These are phyloP conservation scores for Quercus suber DNA, from an alignment of 306 rosid genomes.

Conservation along the genomic window DNA sequence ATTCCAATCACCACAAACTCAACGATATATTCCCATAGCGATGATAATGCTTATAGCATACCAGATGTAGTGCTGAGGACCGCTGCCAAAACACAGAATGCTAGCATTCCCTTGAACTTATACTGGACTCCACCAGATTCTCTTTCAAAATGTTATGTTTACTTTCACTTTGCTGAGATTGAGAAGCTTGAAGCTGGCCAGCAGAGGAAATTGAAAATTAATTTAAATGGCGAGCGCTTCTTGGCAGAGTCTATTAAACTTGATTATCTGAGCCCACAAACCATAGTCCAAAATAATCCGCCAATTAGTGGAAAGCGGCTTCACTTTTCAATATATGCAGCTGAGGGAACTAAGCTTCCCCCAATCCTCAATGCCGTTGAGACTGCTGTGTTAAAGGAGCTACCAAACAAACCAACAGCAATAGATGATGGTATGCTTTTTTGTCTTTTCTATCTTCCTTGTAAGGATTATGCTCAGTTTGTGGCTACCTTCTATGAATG, in stretches of 20 bases:
- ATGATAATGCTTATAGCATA: background rate
- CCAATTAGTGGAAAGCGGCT: background rate
- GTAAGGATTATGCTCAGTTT: no score
- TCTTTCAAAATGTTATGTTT: conserved; percentile 5
- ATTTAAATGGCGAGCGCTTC: conserved; percentile 6
- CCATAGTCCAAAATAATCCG: background rate
- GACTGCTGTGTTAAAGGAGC: background rate
- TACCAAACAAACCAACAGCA: conserved; percentile 2
- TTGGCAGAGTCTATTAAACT: conserved; percentile 15
- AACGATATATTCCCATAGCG: background rate
- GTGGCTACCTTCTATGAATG: no score
- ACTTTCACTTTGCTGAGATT: conserved; percentile 45
- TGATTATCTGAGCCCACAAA: conserved; percentile 24
- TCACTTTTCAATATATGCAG: background rate
- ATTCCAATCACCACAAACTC: background rate
- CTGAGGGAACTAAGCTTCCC: conserved; percentile 34
- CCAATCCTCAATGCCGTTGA: conserved; percentile 53
- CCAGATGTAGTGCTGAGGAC: conserved; percentile 29
- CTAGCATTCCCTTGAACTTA: background rate
- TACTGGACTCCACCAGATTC: background rate
- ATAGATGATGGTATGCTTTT: background rate
- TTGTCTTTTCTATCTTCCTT: background rate
- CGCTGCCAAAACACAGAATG: conserved; percentile 10
- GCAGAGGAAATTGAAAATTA: conserved; percentile 31
- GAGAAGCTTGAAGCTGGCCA: conserved; percentile 19